Conservation (phyloP, 139 green algal genomes). For the Tetraselmis striata region DNA sequence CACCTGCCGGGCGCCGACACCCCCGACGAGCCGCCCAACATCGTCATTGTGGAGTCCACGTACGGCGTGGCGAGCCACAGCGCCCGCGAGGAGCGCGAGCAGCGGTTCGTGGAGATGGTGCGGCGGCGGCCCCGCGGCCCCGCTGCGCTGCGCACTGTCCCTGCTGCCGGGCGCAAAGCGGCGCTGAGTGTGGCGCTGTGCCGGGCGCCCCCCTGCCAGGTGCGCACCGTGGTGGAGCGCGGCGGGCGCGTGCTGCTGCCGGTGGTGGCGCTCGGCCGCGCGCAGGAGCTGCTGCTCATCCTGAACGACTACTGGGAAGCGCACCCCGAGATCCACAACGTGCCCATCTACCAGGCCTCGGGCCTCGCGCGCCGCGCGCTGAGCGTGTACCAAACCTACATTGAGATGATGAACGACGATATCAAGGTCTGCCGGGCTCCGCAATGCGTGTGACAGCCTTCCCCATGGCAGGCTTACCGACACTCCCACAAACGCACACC, state of each 20-base stretch:
- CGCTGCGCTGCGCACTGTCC: neutral
- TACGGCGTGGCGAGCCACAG: slow-evolving; percentile 89
- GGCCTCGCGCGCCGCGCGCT: slow-evolving; percentile 68
- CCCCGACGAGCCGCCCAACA: slow-evolving; percentile 71
- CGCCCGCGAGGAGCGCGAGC: slow-evolving; percentile 75
- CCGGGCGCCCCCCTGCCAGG: slow-evolving; percentile 24
- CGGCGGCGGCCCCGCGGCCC: neutral
- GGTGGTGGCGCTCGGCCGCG: slow-evolving; percentile 89
- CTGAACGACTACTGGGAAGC: slow-evolving; percentile 92
- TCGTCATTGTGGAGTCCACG: slow-evolving; percentile 88
- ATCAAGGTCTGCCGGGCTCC: slow-evolving; percentile 51
- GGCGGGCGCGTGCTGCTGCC: slow-evolving; percentile 89
- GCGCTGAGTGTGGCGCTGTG: neutral
- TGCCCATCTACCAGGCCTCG: slow-evolving; percentile 85
- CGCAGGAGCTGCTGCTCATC: slow-evolving; percentile 95
- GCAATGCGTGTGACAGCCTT: too few relatives aligned
- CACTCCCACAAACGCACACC: too few relatives aligned
- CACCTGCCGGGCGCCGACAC: slow-evolving; percentile 87
- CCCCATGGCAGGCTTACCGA: too few relatives aligned
- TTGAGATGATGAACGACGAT: slow-evolving; percentile 95
- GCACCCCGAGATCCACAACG: slow-evolving; percentile 71
- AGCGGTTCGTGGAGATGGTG: slow-evolving; percentile 62
- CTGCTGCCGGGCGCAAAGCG: neutral
- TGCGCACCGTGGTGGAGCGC: slow-evolving; percentile 56
- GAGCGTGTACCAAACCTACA: slow-evolving; percentile 89